These are phyloP conservation scores for Pezicula radicicola DNA, from an alignment of 2,329 filamentous ascomycete species.

Conservation along the genomic window DNA sequence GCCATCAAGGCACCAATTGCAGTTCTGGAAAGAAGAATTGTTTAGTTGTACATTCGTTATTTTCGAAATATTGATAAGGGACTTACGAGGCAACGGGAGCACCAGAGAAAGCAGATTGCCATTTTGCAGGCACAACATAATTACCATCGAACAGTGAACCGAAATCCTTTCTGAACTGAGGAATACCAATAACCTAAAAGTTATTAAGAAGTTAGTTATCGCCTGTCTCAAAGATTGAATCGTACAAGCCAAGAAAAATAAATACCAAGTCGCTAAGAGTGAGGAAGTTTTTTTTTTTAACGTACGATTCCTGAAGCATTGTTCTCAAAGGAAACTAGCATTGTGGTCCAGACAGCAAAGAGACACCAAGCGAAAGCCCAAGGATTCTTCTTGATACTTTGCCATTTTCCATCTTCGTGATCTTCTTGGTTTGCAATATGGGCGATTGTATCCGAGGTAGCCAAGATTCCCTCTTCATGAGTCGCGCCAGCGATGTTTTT, in stretches of 20 bases:
- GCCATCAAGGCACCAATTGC: constrained; percentile 31
- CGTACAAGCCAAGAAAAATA: too few species aligned
- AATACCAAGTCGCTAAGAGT: too few species aligned
- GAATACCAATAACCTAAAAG: constrained; percentile 30
- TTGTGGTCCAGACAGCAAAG: constrained; percentile 35
- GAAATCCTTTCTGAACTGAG: constrained; percentile 39
- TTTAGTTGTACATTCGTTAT: background rate
- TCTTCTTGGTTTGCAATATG: constrained; percentile 1
- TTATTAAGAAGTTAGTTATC: too few species aligned
- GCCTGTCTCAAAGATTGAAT: too few species aligned
- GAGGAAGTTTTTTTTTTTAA: too few species aligned
- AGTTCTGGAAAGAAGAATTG: background rate
- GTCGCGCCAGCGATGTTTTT: too few species aligned
- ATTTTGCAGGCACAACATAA: constrained; percentile 38
- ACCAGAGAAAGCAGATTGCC: constrained; percentile 41
- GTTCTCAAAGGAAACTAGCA: constrained; percentile 38
- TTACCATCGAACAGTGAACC: constrained; percentile 30
- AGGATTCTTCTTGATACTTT: background rate
- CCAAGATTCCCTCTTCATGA: too few species aligned
- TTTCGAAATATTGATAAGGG: background rate
- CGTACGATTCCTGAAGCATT: constrained; percentile 35
- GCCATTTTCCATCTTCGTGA: background rate
- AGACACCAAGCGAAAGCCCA: constrained; percentile 29
- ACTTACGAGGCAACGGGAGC: constrained; percentile 35
- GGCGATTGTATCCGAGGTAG: background rate